phyloP scores from a whole-genome alignment of 257 asterid genomes.

The Verbascum thapsus region DNA sequence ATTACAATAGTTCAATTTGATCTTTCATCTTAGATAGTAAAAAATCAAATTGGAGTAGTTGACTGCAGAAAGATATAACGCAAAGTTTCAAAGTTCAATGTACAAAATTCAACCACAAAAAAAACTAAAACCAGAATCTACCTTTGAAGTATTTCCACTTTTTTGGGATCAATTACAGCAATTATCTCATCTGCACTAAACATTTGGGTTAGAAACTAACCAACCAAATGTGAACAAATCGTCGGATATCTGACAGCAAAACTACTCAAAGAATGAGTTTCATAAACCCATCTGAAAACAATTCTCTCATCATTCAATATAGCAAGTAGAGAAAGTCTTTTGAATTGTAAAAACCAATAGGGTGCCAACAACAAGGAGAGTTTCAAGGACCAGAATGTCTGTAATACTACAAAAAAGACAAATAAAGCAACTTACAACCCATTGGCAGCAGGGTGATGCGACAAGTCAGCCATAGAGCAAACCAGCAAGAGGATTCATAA shows the following conservation, averaged over 20 bases:
- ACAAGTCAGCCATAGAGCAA: constrained; percentile 16
- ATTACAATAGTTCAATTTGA: neutral
- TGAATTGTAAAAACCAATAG: neutral
- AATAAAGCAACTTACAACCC: neutral
- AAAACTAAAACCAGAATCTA: constrained; percentile 32
- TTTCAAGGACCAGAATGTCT: constrained; percentile 2
- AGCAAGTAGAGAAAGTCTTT: neutral
- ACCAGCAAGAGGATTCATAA: neutral
- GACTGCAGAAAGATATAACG: neutral
- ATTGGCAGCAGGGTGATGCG: constrained; percentile 10
- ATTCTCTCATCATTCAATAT: neutral
- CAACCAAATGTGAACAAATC: constrained; percentile 28
- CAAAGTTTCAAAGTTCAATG: constrained; percentile 1
- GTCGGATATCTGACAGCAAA: constrained; percentile 17
- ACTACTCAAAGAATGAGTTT: constrained; percentile 1
- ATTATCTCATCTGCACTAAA: constrained; percentile 71
- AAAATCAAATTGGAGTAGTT: constrained; percentile 3
- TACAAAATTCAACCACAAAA: constrained; percentile 8
- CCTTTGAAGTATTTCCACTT: constrained; percentile 93
- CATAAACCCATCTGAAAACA: neutral
- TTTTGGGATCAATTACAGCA: constrained; percentile 88
- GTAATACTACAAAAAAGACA: neutral
- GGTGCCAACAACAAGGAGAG: neutral
- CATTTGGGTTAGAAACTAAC: constrained; percentile 29
- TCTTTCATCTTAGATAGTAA: constrained; percentile 9